A percentile compares a stretch with the other conserved stretches of the same genome.
These are phyloP conservation scores for Eleusine indica DNA, from an alignment of 176 grass and related monocot species.

Conservation along the genomic window DNA sequence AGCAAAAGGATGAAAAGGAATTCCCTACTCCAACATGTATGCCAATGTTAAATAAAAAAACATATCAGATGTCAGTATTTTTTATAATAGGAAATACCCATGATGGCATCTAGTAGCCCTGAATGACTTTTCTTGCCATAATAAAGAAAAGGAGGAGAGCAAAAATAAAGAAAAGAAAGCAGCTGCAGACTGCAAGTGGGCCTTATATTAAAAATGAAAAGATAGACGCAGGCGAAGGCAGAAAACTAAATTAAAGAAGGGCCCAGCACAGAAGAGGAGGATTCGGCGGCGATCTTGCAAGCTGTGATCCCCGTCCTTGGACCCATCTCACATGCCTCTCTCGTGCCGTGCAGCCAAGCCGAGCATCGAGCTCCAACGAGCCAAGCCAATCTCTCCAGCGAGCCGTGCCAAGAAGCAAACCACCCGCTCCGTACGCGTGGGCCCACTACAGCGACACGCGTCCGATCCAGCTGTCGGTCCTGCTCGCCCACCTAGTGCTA, in stretches of 20 bases:
- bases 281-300: background rate
- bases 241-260: background rate
- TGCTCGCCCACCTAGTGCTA: rapidly evolving
- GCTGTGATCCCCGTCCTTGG: background rate
- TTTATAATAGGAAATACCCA: no score
- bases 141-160: background rate
- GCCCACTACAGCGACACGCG: constrained; percentile 28
- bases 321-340: constrained; percentile 32
- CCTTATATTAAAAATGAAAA: background rate
- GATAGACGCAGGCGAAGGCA: background rate
- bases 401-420: constrained; percentile 11
- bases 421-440: constrained; percentile 19
- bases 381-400: background rate
- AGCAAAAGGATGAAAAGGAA: no score
- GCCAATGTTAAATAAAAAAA: no score
- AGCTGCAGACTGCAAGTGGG: background rate
- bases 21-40: no score
- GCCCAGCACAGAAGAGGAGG: background rate
- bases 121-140: background rate
- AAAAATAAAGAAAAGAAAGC: background rate
- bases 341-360: constrained; percentile 16
- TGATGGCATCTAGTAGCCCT: no score
- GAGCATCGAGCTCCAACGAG: background rate
- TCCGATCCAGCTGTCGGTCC: constrained; percentile 31
- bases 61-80: no score